Conservation (phyloP, 1,284 basidiomycete genomes). For the Phellopilus nigrolimitatus region DNA sequence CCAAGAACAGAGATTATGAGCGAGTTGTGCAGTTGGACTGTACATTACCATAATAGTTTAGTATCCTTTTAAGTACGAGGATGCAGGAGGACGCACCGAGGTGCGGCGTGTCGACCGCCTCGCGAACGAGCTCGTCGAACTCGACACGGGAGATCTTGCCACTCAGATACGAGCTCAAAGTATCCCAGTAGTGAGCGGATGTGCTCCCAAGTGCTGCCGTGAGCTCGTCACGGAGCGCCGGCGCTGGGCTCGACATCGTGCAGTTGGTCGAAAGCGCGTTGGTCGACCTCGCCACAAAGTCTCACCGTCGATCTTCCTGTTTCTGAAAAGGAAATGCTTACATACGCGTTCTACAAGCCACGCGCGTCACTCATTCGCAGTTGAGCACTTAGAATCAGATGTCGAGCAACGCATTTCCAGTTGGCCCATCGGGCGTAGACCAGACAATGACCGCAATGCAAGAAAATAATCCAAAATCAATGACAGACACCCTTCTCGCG, state of each 20-base stretch:
- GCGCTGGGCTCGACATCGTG: constrained; percentile 49
- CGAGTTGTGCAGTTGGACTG: constrained; percentile 76
- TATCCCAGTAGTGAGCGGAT: constrained; percentile 56
- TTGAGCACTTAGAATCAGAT: neutral
- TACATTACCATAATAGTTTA: neutral
- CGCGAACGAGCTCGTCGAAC: constrained; percentile 67
- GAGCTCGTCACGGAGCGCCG: constrained; percentile 37
- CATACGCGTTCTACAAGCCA: neutral
- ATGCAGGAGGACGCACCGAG: constrained; percentile 40
- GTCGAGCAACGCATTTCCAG: neutral
- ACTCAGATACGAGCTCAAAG: constrained; percentile 59
- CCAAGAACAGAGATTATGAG: constrained; percentile 77
- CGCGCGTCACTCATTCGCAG: neutral
- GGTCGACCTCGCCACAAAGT: neutral
- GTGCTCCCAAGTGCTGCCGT: constrained; percentile 55
- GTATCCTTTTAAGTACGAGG: neutral
- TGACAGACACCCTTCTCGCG: constrained; percentile 48
- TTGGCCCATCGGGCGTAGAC: constrained; percentile 1
- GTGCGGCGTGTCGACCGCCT: constrained; percentile 55
- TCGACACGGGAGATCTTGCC: constrained; percentile 66
- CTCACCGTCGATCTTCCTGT: neutral
- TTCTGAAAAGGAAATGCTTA: neutral
- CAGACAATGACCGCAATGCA: constrained; percentile 33
- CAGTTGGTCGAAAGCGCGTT: neutral
- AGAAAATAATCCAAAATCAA: constrained; percentile 26